phyloP scores from a whole-genome alignment of 1,139 yeast genomes.

The Hansenula sp. region DNA sequence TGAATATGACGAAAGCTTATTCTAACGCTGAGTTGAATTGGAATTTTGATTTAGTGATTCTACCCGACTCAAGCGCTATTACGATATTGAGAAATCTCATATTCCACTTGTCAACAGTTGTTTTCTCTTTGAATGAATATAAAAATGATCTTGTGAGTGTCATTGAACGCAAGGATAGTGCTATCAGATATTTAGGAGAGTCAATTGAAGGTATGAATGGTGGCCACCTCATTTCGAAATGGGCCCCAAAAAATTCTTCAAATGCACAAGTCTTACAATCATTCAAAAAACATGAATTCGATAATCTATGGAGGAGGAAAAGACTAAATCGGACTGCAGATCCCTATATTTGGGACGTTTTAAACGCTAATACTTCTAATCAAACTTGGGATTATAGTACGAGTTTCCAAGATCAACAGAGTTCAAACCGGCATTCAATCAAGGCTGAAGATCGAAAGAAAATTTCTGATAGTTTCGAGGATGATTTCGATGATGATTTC shows the following conservation, averaged over 20 bases:
- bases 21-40: conserved; percentile 13
- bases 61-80: conserved; percentile 19
- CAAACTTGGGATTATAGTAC: conserved; percentile 14
- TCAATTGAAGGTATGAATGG: conserved; percentile 23
- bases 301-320: conserved; percentile 14
- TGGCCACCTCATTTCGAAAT: conserved; percentile 17
- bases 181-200: conserved; percentile 22
- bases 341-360: conserved; percentile 19
- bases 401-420: conserved; percentile 5
- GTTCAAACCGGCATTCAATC: not conserved
- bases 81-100: conserved; percentile 16
- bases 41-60: conserved; percentile 16
- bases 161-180: conserved; percentile 18
- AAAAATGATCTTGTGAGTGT: conserved; percentile 14
- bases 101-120: conserved; percentile 17
- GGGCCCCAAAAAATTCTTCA: conserved; percentile 26
- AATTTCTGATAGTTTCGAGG: not conserved
- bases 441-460: not conserved
- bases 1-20: conserved; percentile 10
- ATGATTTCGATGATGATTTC: conserved; percentile 1
- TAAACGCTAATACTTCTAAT: conserved; percentile 7
- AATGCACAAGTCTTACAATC: conserved; percentile 14
- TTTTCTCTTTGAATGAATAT: conserved; percentile 16
- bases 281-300: conserved; percentile 13
- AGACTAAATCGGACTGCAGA: conserved; percentile 7